Percentiles rank a stretch among this genome's conserved stretches.
These are phyloP conservation scores for Tetraselmis chui DNA, from an alignment of 139 green algal species.

Conservation along the genomic window DNA sequence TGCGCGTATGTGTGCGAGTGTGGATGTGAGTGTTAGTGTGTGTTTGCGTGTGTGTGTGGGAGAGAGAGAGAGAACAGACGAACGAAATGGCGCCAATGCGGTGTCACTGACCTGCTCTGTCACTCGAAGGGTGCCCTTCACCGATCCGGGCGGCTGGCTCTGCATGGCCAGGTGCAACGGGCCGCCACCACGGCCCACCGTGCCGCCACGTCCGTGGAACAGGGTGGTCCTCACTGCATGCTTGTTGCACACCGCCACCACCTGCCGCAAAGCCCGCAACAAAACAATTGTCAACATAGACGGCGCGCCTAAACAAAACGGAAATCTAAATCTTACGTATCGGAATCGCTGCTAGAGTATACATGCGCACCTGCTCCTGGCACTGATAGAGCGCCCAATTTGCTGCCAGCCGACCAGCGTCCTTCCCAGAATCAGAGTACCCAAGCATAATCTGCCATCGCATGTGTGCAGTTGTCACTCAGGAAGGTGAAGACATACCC, in stretches of 20 bases:
- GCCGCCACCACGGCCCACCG: slow-evolving; percentile 88
- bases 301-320: no score
- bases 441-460: slow-evolving; percentile 90
- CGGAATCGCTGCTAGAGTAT: no score
- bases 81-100: background rate
- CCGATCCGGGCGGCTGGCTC: slow-evolving; percentile 79
- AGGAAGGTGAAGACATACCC: slow-evolving; percentile 14
- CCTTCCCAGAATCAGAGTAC: slow-evolving; percentile 95
- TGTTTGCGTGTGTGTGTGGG: no score
- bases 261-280: no score
- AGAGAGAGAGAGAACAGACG: no score
- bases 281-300: no score
- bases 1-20: no score
- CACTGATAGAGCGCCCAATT: slow-evolving; percentile 84
- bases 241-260: slow-evolving; percentile 52
- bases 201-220: slow-evolving; percentile 95
- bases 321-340: no score
- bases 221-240: slow-evolving; percentile 76
- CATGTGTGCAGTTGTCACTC: slow-evolving; percentile 7
- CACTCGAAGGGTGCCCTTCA: slow-evolving; percentile 82
- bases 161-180: slow-evolving; percentile 91
- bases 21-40: no score
- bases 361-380: slow-evolving; percentile 42
- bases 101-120: slow-evolving; percentile 60
- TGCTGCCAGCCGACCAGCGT: slow-evolving; percentile 86